A percentile compares a stretch with the other conserved stretches of the same genome.
These are phyloP conservation scores for Edaphochlamys debaryana DNA, from an alignment of 139 green algal species.

Conservation along the genomic window DNA sequence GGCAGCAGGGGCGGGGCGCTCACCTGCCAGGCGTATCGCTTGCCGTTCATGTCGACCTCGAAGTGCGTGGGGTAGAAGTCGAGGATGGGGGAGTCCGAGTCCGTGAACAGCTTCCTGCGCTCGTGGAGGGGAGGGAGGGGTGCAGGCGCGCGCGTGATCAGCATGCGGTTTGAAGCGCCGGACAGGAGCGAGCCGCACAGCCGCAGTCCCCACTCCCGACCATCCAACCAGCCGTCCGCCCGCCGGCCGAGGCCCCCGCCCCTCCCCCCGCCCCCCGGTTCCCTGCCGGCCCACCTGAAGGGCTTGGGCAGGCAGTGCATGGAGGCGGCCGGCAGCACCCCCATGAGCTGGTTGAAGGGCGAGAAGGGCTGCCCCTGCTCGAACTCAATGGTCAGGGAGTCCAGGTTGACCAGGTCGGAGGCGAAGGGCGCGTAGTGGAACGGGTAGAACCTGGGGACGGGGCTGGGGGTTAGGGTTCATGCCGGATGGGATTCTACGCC, in stretches of 20 bases:
- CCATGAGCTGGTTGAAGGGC: conserved; percentile 99
- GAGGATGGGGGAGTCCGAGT: conserved; percentile 87
- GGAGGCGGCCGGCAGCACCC: conserved; percentile 92
- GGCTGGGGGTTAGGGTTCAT: conserved; percentile 49
- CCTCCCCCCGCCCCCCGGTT: not conserved
- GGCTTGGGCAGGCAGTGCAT: conserved; percentile 83
- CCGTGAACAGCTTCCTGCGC: conserved; percentile 82
- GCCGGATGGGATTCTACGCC: no score
- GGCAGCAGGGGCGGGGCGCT: not conserved
- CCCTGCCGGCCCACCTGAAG: conserved; percentile 38
- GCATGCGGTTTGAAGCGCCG: no score
- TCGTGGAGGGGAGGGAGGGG: not conserved
- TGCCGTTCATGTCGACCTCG: conserved; percentile 98
- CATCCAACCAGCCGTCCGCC: no score
- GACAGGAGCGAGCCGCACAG: no score
- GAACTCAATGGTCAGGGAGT: conserved; percentile 40
- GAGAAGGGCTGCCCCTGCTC: conserved; percentile 87
- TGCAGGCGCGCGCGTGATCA: not conserved
- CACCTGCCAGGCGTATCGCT: conserved; percentile 95
- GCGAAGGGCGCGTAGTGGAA: conserved; percentile 99
- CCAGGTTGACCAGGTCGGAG: conserved; percentile 82
- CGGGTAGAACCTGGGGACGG: conserved; percentile 86
- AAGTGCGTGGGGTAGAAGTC: conserved; percentile 98
- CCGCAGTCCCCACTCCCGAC: no score
- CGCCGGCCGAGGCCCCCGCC: not conserved